These are phyloP conservation scores for Fistulinella cinereoalba DNA, from an alignment of 1,284 basidiomycete species.

Conservation along the genomic window DNA sequence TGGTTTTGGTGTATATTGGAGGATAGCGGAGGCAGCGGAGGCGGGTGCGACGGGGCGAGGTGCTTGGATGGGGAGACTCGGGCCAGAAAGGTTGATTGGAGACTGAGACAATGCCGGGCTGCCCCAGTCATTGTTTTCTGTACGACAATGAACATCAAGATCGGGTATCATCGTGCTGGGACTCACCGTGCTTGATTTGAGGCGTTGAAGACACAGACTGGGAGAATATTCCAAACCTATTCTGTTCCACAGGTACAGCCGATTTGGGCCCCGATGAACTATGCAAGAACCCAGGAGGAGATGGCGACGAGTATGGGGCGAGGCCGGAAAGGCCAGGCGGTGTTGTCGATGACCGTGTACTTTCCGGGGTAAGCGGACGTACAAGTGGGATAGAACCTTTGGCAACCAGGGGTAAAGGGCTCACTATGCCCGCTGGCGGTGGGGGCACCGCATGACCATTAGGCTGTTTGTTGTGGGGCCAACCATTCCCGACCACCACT, in stretches of 20 bases:
- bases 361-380: slow-evolving; percentile 31
- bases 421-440: slow-evolving; percentile 1
- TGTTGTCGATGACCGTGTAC: slow-evolving; percentile 34
- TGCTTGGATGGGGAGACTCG: slow-evolving; percentile 28
- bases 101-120: slow-evolving; percentile 20
- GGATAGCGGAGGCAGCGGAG: slow-evolving; percentile 21
- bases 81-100: slow-evolving; percentile 11
- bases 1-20: slow-evolving; percentile 27
- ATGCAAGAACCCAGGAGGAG: slow-evolving; percentile 35
- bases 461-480: slow-evolving; percentile 32
- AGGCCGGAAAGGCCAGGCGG: slow-evolving; percentile 37
- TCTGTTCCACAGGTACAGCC: slow-evolving; percentile 13
- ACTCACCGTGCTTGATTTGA: slow-evolving; percentile 31
- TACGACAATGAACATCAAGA: background rate
- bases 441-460: slow-evolving; percentile 16
- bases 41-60: slow-evolving; percentile 25
- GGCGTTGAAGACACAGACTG: slow-evolving; percentile 23
- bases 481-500: slow-evolving; percentile 36
- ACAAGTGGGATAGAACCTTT: slow-evolving; percentile 13
- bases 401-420: slow-evolving; percentile 15
- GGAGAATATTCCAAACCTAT: slow-evolving; percentile 17
- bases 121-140: slow-evolving; percentile 26
- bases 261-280: slow-evolving; percentile 29
- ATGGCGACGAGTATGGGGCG: slow-evolving; percentile 38
- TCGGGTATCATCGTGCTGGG: background rate